These are phyloP conservation scores for Rubroshorea leprosula DNA, from an alignment of 345 rosid species.

Conservation along the genomic window DNA sequence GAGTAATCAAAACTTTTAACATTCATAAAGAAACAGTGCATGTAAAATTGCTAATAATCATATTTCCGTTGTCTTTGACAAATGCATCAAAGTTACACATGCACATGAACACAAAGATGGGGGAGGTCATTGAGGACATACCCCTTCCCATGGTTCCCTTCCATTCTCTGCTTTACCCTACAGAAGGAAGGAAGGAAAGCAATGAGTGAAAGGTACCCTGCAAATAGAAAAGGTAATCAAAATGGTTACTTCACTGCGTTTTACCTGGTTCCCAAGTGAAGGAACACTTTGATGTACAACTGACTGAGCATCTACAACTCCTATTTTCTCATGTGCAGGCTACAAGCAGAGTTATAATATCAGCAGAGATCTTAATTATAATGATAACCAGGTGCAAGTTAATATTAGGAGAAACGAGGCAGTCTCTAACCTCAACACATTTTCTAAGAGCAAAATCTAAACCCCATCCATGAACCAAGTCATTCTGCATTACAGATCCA, in stretches of 20 bases:
- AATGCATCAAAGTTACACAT: not conserved
- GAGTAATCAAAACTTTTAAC: not conserved
- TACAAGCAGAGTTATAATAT: constrained; percentile 13
- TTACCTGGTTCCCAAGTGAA: constrained; percentile 68
- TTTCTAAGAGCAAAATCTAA: constrained; percentile 63
- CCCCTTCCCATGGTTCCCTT: constrained; percentile 67
- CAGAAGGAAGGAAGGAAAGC: constrained; percentile 7
- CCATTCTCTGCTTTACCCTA: constrained; percentile 47
- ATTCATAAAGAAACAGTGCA: not conserved
- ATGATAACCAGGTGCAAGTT: not conserved
- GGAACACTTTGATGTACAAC: constrained; percentile 64
- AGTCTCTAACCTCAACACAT: constrained; percentile 51
- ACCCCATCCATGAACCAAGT: constrained; percentile 82
- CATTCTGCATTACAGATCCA: constrained; percentile 39
- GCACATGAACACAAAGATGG: not conserved
- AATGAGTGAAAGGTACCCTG: not conserved
- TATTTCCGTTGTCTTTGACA: not conserved
- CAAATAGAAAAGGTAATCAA: not conserved
- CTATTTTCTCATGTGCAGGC: constrained; percentile 65
- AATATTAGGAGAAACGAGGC: constrained; percentile 8
- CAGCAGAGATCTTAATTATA: not conserved
- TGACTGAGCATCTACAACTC: constrained; percentile 76
- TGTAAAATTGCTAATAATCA: not conserved
- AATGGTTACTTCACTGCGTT: too few species aligned
- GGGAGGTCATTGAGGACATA: constrained; percentile 16